Base-by-base conservation (phyloP, 2,329 filamentous ascomycete species). In the Colletotrichum noveboracense region DNA sequence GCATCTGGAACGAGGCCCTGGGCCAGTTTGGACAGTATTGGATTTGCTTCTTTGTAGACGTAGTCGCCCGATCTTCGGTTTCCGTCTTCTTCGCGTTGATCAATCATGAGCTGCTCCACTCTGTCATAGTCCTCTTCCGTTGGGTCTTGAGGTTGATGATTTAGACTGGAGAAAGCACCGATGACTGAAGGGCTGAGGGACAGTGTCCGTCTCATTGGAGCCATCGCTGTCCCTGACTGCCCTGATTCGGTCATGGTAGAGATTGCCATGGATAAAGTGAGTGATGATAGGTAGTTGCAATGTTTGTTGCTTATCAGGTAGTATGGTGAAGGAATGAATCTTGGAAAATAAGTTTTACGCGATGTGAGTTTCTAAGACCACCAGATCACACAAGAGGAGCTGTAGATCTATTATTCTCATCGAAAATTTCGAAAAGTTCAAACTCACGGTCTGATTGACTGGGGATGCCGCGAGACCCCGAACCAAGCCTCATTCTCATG, bases 31-130 rank as follows among this genome's bases (percentile, higher is more conserved):
- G 38, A 48, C 16, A 48, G 38, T 48, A 48, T n/a, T 48, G 38
- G 38, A 9, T 48, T 48, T 48, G 38, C 38, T n/a, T 48, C 38
- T 48, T 48, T 48, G 18, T 48, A 18, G 38, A 18, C 18, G 9
- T 2, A 48, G 9, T 48, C 18, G 18, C 18, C 38, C 38, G 38
- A 48, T 48, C 18, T 3, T 48, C 38, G 38, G 9, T 48, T 10
- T 48, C 38, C 38, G 38, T n/a, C 38, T 48, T 48, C 38, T 48
- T 48, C 38, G 38, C 38, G 38, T 48, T 48, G 38, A n/a, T 48
- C 18, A 12, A 48, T n/a, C 38, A 48, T 48, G 18, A 48, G 18
- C 38, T 48, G 18, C 38, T 48, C 38, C 18, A n/a, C 38, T n/a
- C 3, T 48, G 18, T n/a, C 38, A 48, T 48, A 48, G 18, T 48